Base-by-base conservation (phyloP, 495 filamentous ascomycete genomes). In the Podospora conica region DNA sequence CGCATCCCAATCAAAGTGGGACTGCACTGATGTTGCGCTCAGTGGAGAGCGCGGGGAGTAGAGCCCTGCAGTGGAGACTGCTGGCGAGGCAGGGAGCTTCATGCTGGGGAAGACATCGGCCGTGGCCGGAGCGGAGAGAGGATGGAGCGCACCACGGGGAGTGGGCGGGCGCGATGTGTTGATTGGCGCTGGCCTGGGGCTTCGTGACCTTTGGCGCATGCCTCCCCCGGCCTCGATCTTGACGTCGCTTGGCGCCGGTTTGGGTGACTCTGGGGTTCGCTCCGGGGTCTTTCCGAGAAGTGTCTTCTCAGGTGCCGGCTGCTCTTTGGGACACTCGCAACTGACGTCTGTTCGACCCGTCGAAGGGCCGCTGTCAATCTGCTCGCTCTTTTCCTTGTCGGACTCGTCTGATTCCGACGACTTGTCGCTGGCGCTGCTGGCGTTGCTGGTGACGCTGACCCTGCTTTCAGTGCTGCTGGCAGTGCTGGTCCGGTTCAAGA, bases 1-100 rank as follows among this genome's bases (percentile, higher is more conserved):
- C 15, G 82, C 77, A 33, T 88, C 85, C 84, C 85, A 87, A 66
- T 88, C 85, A 60, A 82, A 87, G 2, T 85, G 82, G 22, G 85
- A 87, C 23, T 79, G 76, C 3, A 86, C 75, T 55, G 83, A 87
- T 60, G 82, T 74, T 20, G 86, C 80, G 68, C 82, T 86, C 53
- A 81, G 80, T 2, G 82, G 80, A 33, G 81, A 79, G 56, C 77
- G 75, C 61, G 68, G 80, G 66, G 75, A 76, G 67, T 73, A 74
- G 66, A 73, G 55, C 72, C 81, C 73, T 48, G 80, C 77, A 27
- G 74, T 78, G 22, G 86, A 84, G 10, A 82, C 77, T 55, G 82
- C 81, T 18, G 87, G 86, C 10, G 86, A 87, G 60, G 82, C 80
- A n/a, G 86, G 86, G 27, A 89, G 82, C 63, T 82, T 82, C 59